A percentile compares a stretch with the other conserved stretches of the same genome.
Conservation (phyloP, 352 stramenopile genomes). For the Elongisporangium prolatum region DNA sequence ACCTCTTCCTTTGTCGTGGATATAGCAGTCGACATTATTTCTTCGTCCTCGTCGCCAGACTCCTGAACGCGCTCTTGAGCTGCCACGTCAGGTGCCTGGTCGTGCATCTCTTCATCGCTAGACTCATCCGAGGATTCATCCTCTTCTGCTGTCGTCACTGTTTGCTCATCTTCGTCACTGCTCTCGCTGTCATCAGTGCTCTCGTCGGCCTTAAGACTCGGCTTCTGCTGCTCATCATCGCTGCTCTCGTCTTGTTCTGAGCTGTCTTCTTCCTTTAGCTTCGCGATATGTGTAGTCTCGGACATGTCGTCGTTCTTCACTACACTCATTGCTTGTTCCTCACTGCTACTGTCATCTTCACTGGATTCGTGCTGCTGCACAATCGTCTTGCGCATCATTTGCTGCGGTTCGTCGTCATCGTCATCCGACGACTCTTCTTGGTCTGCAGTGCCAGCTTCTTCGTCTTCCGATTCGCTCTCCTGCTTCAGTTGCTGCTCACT, state of each 20-base stretch:
- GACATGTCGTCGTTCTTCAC: constrained; percentile 1
- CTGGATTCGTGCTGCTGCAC: not conserved
- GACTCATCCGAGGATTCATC: not conserved
- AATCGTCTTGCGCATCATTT: not conserved
- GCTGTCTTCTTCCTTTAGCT: constrained; percentile 3
- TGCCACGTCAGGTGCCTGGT: not conserved
- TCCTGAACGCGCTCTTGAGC: not conserved
- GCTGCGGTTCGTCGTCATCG: not conserved
- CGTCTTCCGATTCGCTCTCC: not conserved
- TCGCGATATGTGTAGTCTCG: not conserved
- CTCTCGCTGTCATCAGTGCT: not conserved
- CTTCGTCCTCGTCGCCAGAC: not conserved
- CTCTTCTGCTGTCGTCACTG: not conserved
- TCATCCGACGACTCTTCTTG: not conserved
- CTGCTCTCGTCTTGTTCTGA: constrained; percentile 5
- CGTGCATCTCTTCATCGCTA: not conserved
- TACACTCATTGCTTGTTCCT: not conserved
- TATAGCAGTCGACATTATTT: not conserved
- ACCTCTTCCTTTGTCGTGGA: not conserved
- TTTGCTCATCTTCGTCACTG: not conserved
- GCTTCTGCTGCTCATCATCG: constrained; percentile 4
- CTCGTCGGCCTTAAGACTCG: too few relatives aligned
- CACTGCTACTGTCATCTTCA: not conserved
- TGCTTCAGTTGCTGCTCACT: not conserved
- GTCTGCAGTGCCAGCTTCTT: not conserved